These are phyloP conservation scores for Pyricularia sp. DNA, from an alignment of 2,329 filamentous ascomycete genomes.

Conservation along the genomic window DNA sequence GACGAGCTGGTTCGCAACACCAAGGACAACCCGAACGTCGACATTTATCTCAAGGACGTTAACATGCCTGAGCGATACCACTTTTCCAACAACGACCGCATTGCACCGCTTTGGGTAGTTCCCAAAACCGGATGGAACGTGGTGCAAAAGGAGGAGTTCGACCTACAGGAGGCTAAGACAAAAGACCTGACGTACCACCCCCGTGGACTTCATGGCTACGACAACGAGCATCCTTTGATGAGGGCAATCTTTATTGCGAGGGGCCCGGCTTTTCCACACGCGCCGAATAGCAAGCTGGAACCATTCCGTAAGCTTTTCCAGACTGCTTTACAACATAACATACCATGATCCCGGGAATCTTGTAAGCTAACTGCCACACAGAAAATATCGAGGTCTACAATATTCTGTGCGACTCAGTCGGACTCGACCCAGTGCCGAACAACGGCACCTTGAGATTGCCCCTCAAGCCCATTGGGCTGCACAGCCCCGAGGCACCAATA, in stretches of 20 bases:
- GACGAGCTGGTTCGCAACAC: conserved; percentile 42
- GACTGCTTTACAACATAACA: not conserved
- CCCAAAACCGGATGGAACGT: conserved; percentile 90
- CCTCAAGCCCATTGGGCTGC: conserved; percentile 48
- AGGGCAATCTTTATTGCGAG: conserved; percentile 86
- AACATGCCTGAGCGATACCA: conserved; percentile 91
- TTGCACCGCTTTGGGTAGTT: conserved; percentile 89
- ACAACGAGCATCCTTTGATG: conserved; percentile 91
- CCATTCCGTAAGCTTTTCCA: conserved; percentile 60
- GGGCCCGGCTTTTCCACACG: conserved; percentile 83
- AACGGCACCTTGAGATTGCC: conserved; percentile 77
- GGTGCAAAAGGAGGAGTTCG: conserved; percentile 65
- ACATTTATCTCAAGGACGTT: conserved; percentile 74
- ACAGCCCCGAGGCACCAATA: conserved; percentile 35
- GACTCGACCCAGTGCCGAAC: conserved; percentile 60
- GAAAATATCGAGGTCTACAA: conserved; percentile 96
- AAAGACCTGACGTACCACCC: conserved; percentile 62
- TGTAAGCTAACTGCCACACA: conserved; percentile 18
- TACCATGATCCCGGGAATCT: not conserved
- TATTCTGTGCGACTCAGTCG: conserved; percentile 78
- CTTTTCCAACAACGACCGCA: conserved; percentile 75
- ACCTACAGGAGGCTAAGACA: conserved; percentile 53
- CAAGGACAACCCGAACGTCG: conserved; percentile 53
- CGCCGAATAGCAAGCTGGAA: conserved; percentile 64
- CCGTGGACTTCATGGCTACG: conserved; percentile 82